Conservation (phyloP, 768 basidiomycete genomes). For the Leucosporidium yakuticum region DNA sequence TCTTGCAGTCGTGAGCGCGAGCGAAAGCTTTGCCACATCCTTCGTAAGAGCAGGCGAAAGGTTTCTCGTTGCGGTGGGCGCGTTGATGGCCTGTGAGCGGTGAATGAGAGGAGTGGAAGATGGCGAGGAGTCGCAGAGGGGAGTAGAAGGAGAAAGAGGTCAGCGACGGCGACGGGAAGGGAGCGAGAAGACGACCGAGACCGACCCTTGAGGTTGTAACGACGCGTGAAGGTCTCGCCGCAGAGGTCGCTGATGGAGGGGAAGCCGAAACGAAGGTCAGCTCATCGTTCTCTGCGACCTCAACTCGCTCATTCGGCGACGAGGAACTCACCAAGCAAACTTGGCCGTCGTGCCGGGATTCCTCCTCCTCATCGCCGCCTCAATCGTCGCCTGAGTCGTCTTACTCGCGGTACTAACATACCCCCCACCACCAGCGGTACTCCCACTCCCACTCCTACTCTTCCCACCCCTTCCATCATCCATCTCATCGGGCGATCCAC, state of each 20-base stretch:
- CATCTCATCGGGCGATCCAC: not conserved
- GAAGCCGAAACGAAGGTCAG: not conserved
- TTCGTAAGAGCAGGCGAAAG: conserved; percentile 79
- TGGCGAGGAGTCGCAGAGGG: conserved; percentile 4
- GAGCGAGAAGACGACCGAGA: not conserved
- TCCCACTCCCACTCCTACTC: not conserved
- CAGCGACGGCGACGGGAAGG: too few species aligned
- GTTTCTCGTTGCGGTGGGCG: conserved; percentile 79
- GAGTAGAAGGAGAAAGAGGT: conserved; percentile 12
- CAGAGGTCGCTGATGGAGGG: conserved; percentile 45
- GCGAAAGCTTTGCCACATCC: conserved; percentile 91
- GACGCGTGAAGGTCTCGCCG: conserved; percentile 80
- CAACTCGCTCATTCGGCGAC: not conserved
- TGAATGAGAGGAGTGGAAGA: conserved; percentile 2
- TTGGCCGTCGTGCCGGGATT: conserved; percentile 27
- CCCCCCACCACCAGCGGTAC: not conserved
- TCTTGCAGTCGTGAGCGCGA: conserved; percentile 90
- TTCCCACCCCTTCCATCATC: not conserved
- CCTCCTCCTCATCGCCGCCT: conserved; percentile 30
- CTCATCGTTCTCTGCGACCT: too few species aligned
- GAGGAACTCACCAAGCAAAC: conserved; percentile 25
- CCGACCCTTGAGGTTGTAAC: conserved; percentile 84
- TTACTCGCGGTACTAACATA: conserved; percentile 3
- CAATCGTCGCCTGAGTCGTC: conserved; percentile 35
- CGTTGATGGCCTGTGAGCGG: conserved; percentile 69